phyloP scores from a whole-genome alignment of 306 rosid genomes.

The Adenanthera pavonina region DNA sequence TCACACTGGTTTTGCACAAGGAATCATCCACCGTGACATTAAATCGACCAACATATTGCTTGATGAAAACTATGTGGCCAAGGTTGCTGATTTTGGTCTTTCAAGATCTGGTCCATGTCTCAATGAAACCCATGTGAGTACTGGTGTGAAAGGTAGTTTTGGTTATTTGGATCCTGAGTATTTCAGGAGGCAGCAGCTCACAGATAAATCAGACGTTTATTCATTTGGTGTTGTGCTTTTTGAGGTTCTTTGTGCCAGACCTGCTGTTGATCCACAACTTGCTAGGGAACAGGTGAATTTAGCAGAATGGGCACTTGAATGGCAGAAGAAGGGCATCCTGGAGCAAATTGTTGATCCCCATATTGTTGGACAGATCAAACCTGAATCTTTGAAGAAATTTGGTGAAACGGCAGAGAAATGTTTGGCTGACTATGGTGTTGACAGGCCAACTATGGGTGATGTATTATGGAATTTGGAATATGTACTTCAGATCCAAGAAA shows the following conservation, averaged over 20 bases:
- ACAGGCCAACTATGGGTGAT: slow-evolving; percentile 98
- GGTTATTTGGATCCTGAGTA: slow-evolving; percentile 98
- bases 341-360: slow-evolving; percentile 72
- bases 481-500: slow-evolving; percentile 92
- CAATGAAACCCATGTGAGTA: slow-evolving; percentile 91
- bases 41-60: slow-evolving; percentile 93
- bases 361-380: slow-evolving; percentile 70
- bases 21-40: slow-evolving; percentile 98
- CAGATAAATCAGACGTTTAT: slow-evolving; percentile 94
- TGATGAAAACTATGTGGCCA: slow-evolving; percentile 83
- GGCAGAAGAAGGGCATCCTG: slow-evolving; percentile 84
- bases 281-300: slow-evolving; percentile 87
- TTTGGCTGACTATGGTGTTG: slow-evolving; percentile 91
- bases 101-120: slow-evolving; percentile 94
- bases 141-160: slow-evolving; percentile 95
- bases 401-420: slow-evolving; percentile 99
- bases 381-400: slow-evolving; percentile 72
- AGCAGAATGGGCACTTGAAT: slow-evolving; percentile 93
- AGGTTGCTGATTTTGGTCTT: slow-evolving; percentile 99
- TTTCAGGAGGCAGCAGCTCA: slow-evolving; percentile 92
- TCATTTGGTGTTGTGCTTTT: slow-evolving; percentile 96
- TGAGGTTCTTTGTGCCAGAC: slow-evolving; percentile 92
- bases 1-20: slow-evolving; percentile 95
- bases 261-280: slow-evolving; percentile 92
- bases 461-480: slow-evolving; percentile 94